These are phyloP conservation scores for Neurospora sp. DNA, from an alignment of 495 filamentous ascomycete species.

Conservation along the genomic window DNA sequence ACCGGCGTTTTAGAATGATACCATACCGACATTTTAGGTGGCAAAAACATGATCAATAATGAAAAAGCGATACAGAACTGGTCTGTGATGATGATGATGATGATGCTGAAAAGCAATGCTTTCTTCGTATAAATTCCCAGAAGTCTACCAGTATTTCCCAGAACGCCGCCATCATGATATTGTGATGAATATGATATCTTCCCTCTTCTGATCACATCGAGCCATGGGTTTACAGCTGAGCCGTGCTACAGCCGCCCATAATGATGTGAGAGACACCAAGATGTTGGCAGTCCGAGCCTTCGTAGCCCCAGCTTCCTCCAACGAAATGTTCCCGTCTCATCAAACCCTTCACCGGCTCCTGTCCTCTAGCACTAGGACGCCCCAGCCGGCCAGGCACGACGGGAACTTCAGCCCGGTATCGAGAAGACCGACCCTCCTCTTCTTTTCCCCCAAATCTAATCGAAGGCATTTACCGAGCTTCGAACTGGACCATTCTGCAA, in stretches of 20 bases:
- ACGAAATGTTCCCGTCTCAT: background rate
- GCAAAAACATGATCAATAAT: background rate
- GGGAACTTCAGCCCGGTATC: background rate
- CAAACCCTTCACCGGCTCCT: background rate
- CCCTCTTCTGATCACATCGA: background rate
- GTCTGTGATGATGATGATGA: background rate
- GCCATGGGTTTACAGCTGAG: background rate
- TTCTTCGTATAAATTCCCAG: background rate
- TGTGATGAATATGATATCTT: background rate
- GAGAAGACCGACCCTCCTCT: background rate
- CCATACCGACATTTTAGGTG: background rate
- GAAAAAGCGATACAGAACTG: background rate
- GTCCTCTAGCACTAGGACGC: background rate
- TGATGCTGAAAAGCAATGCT: background rate
- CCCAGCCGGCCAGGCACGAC: background rate
- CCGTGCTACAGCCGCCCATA: too few species aligned
- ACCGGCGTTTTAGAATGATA: background rate
- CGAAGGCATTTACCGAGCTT: slow-evolving; percentile 57
- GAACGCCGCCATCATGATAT: background rate
- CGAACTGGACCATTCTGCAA: slow-evolving; percentile 91
- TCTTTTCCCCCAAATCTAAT: slow-evolving; percentile 9
- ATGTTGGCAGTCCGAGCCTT: background rate
- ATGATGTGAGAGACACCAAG: background rate
- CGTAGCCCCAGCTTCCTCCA: background rate
- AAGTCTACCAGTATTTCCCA: background rate